Conservation (phyloP, 1,284 basidiomycete species). For the Rhodotorula sp. region DNA sequence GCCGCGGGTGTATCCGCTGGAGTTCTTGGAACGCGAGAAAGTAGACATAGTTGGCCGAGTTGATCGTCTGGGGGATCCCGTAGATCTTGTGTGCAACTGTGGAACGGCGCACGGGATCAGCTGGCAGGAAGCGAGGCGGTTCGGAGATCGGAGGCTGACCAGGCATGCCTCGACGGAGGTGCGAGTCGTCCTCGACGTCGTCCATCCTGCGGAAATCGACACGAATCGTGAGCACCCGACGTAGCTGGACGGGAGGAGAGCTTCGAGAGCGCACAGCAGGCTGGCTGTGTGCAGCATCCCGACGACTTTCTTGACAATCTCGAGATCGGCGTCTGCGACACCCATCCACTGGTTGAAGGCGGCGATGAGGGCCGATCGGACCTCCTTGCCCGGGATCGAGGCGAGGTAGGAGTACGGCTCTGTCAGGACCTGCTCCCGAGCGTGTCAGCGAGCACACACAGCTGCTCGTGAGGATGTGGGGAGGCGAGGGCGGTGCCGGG, state of each 20-base stretch:
- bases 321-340: slow-evolving; percentile 70
- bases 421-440: slow-evolving; percentile 28
- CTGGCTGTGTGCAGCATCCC: slow-evolving; percentile 94
- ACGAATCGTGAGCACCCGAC: no score
- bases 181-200: slow-evolving; percentile 95
- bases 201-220: slow-evolving; percentile 65
- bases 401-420: slow-evolving; percentile 89
- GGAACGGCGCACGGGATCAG: neutral
- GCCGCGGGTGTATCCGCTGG: slow-evolving; percentile 41
- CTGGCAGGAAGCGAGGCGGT: neutral
- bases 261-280: slow-evolving; percentile 64
- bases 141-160: slow-evolving; percentile 52
- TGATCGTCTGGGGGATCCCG: slow-evolving; percentile 94
- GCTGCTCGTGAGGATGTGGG: neutral
- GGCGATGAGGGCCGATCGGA: slow-evolving; percentile 81
- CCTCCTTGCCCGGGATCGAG: slow-evolving; percentile 87
- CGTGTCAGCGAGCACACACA: neutral
- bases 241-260: no score
- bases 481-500: neutral
- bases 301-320: slow-evolving; percentile 74
- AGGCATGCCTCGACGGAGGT: slow-evolving; percentile 80
- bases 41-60: slow-evolving; percentile 95
- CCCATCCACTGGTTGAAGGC: slow-evolving; percentile 93
- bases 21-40: slow-evolving; percentile 83
- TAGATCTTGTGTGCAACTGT: slow-evolving; percentile 93